A percentile compares a stretch with the other conserved stretches of the same genome.
Evolutionary conservation across 768 basidiomycete species (phyloP).

Genomic region (Coprinopsis sp.): DNA sequence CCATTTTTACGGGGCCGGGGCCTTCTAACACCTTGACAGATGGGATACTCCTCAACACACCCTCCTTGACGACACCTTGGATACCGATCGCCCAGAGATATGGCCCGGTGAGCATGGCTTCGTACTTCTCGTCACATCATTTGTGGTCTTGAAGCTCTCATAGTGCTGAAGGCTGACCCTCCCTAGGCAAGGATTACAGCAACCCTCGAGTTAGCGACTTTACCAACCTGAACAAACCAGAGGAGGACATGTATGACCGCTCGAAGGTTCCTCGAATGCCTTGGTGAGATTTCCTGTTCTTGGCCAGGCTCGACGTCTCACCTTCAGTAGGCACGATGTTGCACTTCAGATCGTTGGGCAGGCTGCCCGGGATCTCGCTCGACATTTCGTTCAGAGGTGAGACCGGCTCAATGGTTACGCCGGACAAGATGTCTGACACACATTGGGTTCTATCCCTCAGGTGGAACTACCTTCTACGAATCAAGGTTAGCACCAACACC

Average conservation of each 20-base stretch:
- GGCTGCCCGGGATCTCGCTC: conserved; percentile 88
- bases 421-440: too few species aligned
- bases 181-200: conserved; percentile 87
- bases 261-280: conserved; percentile 90
- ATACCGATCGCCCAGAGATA: conserved; percentile 58
- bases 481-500: conserved; percentile 58
- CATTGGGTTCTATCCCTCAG: conserved; percentile 31
- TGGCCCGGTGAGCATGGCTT: conserved; percentile 67
- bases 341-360: conserved; percentile 94
- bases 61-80: conserved; percentile 77
- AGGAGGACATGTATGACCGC: conserved; percentile 95
- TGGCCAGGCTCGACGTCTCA: background rate
- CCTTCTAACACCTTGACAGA: conserved; percentile 28
- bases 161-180: background rate
- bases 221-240: conserved; percentile 78
- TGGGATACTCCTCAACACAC: conserved; percentile 98
- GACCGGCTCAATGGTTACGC: too few species aligned
- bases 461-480: conserved; percentile 92
- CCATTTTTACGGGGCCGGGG: background rate
- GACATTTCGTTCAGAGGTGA: conserved; percentile 92
- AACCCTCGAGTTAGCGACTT: conserved; percentile 89
- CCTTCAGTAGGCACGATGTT: conserved; percentile 80
- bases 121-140: background rate
- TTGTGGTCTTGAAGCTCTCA: background rate
- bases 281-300: conserved; percentile 53